Evolutionary conservation across 305 asterid species (phyloP), one percentile per base, ranked within the genome.

Genomic region (Rubia peregrina): DNA sequence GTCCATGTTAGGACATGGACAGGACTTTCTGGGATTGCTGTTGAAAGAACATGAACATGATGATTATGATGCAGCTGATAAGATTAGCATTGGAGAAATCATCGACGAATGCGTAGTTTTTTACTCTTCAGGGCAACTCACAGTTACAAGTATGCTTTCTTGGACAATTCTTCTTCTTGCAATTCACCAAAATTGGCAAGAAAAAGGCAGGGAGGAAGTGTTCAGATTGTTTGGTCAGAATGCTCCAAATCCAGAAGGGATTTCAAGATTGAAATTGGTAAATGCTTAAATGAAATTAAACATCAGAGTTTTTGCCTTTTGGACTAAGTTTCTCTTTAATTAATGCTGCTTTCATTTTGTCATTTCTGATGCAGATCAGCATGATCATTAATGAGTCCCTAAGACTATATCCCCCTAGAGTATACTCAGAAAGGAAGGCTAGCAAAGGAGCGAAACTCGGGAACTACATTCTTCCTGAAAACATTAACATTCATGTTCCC

Each of bases 141-240:
- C 87, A 46, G 78, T 74, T 0, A 69, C 77, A 48, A 66, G 56
- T 55, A 74, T 80, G 71, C 75, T 85, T 1, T 63, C 78, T 0
- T 83, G 87, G 90, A 66, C 76, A 38, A 66, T 73, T 41, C 19
- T 73, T 33, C 67, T 65, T 16, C 57, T 73, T 22, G 67, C 71
- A 1, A 63, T 40, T 36, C 70, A 83, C 71, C 24, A 60, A 1
- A 86, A 85, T 12, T 85, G 86, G 89, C 90, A 85, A 57, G 81
- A 85, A 44, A 83, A 65, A 59, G 83, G 85, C 30, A 72, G 87
- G 56, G 41, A 76, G 2, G 90, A 83, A 46, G 83, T 78, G n/a
- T n/a, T 67, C 57, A 71, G 51, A 46, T 4, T 74, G 21, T 73
- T 80, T 42, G 61, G 71, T 65, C 71, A 65, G 43, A 9, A 55